A percentile compares a stretch with the other conserved stretches of the same genome.
Conservation (phyloP, 805 yeast species). For the Metschnikowia cerradonensis region DNA sequence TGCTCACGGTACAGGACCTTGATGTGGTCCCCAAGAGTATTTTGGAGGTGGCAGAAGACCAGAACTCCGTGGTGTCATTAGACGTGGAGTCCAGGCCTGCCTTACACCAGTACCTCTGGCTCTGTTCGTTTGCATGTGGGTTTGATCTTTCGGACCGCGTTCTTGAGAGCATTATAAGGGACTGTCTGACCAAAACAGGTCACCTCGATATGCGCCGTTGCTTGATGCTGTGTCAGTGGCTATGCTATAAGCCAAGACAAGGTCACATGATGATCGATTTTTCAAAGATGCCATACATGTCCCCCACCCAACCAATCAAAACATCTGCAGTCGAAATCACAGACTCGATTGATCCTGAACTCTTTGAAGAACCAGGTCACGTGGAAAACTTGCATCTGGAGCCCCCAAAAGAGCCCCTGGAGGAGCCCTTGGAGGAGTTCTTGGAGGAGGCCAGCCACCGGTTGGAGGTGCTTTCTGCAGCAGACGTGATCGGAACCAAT, state of each 20-base stretch:
- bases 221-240: conserved; percentile 42
- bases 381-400: too few species aligned
- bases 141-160: conserved; percentile 28
- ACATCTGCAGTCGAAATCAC: too few species aligned
- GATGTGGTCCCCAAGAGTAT: conserved; percentile 46
- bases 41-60: conserved; percentile 42
- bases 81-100: conserved; percentile 17
- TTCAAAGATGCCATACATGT: too few species aligned
- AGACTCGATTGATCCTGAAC: background rate
- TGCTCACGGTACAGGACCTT: conserved; percentile 57
- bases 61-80: conserved; percentile 36
- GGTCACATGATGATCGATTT: background rate
- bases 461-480: conserved; percentile 25
- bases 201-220: conserved; percentile 45
- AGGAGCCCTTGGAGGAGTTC: too few species aligned
- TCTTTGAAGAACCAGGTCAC: background rate
- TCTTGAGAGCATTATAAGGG: conserved; percentile 25
- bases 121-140: conserved; percentile 35
- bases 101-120: conserved; percentile 35
- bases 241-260: conserved; percentile 21
- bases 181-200: conserved; percentile 14
- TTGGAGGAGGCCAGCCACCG: background rate
- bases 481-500: conserved; percentile 27
- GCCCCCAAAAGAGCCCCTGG: too few species aligned
- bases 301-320: too few species aligned